Base-by-base conservation (phyloP, 2,329 filamentous ascomycete genomes). In the Curvularia sp. region DNA sequence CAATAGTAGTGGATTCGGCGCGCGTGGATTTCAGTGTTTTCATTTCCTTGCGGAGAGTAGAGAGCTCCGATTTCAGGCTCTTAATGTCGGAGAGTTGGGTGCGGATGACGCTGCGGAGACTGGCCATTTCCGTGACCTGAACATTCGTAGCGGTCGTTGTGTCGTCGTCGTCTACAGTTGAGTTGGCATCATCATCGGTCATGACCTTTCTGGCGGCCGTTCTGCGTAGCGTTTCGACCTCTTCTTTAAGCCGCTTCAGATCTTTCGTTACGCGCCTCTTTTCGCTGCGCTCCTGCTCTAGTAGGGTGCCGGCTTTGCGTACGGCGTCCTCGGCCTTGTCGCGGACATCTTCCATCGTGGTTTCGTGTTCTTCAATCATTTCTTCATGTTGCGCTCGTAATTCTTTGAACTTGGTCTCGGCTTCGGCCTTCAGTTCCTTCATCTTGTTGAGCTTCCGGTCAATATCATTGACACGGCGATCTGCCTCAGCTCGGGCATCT, bases 321-420 rank as follows among this genome's bases (percentile, higher is more conserved):
- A 77, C 67, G 3, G 71, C 74, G 44, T 77, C 74, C 55, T 76
- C 74, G 5, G 75, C 74, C 35, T 71, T 77, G 9, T 69, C 65
- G 20, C 72, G 73, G 12, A 75, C 64, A 26, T 72, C 66, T 49
- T 72, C 67, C 26, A 74, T 48, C 42, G 67, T 63, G 2, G 64
- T 57, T 49, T 72, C 66, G 28, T 74, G 67, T 1, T 70, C 64
- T 58, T 74, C 71, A 7, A 62, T 56, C 9, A 73, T 41, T 9
- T 71, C 65, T n/a, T 72, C 59, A 26, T 70, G 67, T 51, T 74
- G 67, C 5, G 60, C 58, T 47, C 70, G 65, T 13, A 76, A 44
- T 38, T 74, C 67, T 41, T 67, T 69, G 49, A 69, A 63, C 18
- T 62, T 66, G 15, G 44, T 57, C 48, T 75, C 72, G 2, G 59